These are phyloP conservation scores for Talaromyces nanjingensis DNA, from an alignment of 495 filamentous ascomycete species.

Conservation along the genomic window DNA sequence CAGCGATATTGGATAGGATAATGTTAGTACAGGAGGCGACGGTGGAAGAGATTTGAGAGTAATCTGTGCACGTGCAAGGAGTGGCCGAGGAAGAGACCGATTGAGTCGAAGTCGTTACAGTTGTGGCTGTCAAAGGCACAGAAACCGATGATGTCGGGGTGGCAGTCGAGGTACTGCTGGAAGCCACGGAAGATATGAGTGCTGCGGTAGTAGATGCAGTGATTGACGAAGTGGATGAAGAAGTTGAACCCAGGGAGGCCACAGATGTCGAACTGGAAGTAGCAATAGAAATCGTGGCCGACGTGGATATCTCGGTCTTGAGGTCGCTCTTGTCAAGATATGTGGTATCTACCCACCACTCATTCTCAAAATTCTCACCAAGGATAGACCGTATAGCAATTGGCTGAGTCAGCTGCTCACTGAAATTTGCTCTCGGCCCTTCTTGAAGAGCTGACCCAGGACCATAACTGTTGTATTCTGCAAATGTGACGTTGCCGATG, in stretches of 20 bases:
- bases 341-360: slow-evolving; percentile 6
- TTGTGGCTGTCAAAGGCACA: neutral
- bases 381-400: slow-evolving; percentile 5
- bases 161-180: neutral
- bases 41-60: slow-evolving; percentile 33
- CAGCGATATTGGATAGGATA: slow-evolving; percentile 27
- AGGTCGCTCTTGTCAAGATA: slow-evolving; percentile 5
- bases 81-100: neutral
- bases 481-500: slow-evolving; percentile 13
- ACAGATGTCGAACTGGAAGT: neutral
- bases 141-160: neutral
- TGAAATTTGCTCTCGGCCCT: slow-evolving; percentile 4
- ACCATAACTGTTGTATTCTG: slow-evolving; percentile 15
- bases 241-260: neutral
- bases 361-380: slow-evolving; percentile 2
- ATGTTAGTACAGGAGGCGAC: slow-evolving; percentile 35
- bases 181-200: neutral
- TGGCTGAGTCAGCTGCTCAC: neutral
- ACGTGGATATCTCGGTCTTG: neutral
- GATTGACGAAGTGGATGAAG: neutral
- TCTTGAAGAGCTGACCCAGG: slow-evolving; percentile 8
- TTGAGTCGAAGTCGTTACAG: neutral
- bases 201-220: neutral
- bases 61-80: slow-evolving; percentile 21
- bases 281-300: neutral